Conservation (phyloP, 345 rosid species). For the Rhizophora apiculata region DNA sequence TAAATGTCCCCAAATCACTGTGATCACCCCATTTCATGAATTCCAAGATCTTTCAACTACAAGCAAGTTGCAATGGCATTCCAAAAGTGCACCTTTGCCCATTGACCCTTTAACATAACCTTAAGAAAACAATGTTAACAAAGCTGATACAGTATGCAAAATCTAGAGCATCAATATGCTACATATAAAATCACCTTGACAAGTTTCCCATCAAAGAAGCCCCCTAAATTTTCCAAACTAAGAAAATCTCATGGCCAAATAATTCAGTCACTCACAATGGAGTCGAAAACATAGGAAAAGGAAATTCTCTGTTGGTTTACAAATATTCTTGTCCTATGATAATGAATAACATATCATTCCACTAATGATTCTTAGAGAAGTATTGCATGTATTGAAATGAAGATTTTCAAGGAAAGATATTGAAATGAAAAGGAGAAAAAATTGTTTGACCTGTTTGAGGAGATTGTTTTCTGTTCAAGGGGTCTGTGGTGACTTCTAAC, state of each 20-base stretch:
- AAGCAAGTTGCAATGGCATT: slow-evolving; percentile 90
- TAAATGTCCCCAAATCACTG: slow-evolving; percentile 70
- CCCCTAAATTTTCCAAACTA: too few relatives aligned
- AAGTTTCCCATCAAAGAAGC: slow-evolving; percentile 46
- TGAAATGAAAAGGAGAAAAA: too few relatives aligned
- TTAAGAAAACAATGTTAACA: neutral
- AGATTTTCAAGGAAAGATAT: too few relatives aligned
- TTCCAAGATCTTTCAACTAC: slow-evolving; percentile 77
- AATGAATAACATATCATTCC: neutral
- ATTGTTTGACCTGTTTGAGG: too few relatives aligned
- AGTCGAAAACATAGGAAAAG: too few relatives aligned
- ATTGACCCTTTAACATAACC: slow-evolving; percentile 47
- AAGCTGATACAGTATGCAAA: neutral
- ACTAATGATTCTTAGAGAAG: neutral
- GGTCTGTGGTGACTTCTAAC: slow-evolving; percentile 59
- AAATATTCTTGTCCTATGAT: neutral
- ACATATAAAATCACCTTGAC: slow-evolving; percentile 54
- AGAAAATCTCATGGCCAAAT: too few relatives aligned
- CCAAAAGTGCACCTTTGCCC: slow-evolving; percentile 96
- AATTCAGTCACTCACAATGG: too few relatives aligned
- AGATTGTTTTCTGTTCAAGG: slow-evolving; percentile 29
- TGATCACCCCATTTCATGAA: slow-evolving; percentile 92
- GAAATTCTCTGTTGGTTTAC: neutral
- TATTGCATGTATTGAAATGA: neutral
- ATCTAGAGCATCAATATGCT: neutral